Conservation (phyloP, 306 rosid genomes). For the Acacia melanoxylon region DNA sequence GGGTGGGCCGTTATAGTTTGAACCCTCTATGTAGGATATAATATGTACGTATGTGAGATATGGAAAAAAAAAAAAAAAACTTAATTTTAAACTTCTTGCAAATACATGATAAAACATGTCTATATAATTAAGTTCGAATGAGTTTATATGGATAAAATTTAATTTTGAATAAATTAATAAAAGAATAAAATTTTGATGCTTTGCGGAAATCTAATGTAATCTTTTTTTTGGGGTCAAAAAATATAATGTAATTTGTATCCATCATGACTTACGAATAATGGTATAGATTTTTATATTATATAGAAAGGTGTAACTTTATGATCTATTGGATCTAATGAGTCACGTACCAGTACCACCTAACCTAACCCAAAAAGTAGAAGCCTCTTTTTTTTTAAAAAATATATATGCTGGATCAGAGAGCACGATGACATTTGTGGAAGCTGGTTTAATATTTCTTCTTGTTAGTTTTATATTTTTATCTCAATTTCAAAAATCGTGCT, state of each 20-base stretch:
- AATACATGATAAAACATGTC: background rate
- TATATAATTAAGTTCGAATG: background rate
- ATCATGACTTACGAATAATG: background rate
- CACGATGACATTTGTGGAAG: no score
- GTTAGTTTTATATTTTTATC: no score
- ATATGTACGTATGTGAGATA: no score
- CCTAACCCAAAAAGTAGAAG: background rate
- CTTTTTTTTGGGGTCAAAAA: no score
- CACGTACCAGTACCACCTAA: background rate
- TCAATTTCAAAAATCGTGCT: no score
- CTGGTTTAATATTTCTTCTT: no score
- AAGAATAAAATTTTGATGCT: background rate
- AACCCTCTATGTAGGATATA: no score
- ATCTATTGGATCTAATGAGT: background rate
- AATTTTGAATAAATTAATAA: background rate
- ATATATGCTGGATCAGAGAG: no score
- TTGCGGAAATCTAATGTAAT: background rate
- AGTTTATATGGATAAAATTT: background rate
- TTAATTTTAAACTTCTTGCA: background rate
- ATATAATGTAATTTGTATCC: no score
- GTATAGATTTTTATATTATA: background rate
- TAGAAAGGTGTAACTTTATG: background rate
- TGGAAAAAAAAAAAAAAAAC: background rate
- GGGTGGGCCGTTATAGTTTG: no score
- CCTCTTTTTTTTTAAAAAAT: no score